A percentile compares a stretch with the other conserved stretches of the same genome.
Evolutionary conservation across 2,329 filamentous ascomycete genomes (phyloP).

Genomic region (Aureobasidium sp.): DNA sequence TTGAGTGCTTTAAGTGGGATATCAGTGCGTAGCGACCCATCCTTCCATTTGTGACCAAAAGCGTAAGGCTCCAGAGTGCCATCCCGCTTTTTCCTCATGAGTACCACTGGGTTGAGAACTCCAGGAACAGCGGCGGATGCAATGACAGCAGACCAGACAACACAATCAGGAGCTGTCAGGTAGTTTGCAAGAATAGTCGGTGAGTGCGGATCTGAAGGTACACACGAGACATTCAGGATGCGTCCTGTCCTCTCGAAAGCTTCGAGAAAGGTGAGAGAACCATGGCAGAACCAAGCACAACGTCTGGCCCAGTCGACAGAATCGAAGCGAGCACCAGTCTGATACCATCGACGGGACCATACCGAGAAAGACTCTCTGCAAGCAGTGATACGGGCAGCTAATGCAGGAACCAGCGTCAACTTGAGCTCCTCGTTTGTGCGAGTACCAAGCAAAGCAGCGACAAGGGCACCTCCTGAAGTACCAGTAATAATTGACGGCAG

Average conservation of each 20-base stretch:
- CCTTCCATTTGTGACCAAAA: conserved; percentile 99
- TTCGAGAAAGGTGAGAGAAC: conserved; percentile 89
- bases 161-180: conserved; percentile 88
- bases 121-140: conserved; percentile 93
- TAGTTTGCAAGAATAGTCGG: conserved; percentile 92
- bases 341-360: conserved; percentile 82
- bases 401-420: conserved; percentile 71
- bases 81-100: conserved; percentile 75
- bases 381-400: conserved; percentile 77
- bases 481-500: conserved; percentile 93
- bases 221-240: conserved; percentile 91
- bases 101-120: conserved; percentile 88
- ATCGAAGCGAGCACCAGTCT: conserved; percentile 88
- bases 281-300: conserved; percentile 82
- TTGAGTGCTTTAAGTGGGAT: conserved; percentile 93
- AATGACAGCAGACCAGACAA: conserved; percentile 94
- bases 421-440: conserved; percentile 88
- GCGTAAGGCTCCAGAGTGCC: conserved; percentile 80
- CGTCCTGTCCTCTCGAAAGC: conserved; percentile 90
- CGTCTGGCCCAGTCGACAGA: conserved; percentile 81
- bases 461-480: conserved; percentile 85
- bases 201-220: conserved; percentile 91
- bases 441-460: conserved; percentile 80
- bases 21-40: conserved; percentile 86
- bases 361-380: conserved; percentile 68